Conservation (phyloP, 2,329 filamentous ascomycete genomes). For the Colletotrichum sp. region DNA sequence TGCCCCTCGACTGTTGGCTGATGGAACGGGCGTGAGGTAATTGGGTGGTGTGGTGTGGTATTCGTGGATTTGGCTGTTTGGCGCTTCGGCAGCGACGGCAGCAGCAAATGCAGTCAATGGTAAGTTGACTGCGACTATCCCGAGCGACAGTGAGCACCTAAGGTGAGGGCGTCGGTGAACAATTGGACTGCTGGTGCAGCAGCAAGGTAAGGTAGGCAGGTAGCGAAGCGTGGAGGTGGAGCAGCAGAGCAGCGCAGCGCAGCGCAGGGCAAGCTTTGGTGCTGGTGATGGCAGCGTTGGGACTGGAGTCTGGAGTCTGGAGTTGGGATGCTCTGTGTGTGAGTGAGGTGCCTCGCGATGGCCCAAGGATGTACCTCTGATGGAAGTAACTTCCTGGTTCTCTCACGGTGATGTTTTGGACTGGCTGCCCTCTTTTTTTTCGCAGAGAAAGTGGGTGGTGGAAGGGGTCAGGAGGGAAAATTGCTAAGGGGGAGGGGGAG, state of each 20-base stretch:
- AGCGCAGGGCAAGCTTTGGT: not conserved
- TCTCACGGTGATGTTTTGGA: conserved; percentile 41
- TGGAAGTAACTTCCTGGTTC: conserved; percentile 45
- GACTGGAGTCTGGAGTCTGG: not conserved
- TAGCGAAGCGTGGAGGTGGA: not conserved
- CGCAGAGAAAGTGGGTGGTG: conserved; percentile 18
- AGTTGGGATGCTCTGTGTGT: conserved; percentile 7
- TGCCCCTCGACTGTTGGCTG: not conserved
- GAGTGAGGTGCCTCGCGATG: conserved; percentile 1
- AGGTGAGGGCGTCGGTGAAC: not conserved
- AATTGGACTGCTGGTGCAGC: not conserved
- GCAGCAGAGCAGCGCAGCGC: not conserved
- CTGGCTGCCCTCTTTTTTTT: conserved; percentile 37
- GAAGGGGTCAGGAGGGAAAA: conserved; percentile 20
- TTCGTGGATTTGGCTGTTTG: not conserved
- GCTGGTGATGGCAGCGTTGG: not conserved
- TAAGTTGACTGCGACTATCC: not conserved
- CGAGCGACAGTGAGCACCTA: not conserved
- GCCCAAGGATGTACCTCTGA: conserved; percentile 39
- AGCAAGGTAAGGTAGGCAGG: not conserved
- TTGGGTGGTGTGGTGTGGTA: not conserved
- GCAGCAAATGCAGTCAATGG: not conserved
- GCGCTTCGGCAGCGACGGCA: not conserved
- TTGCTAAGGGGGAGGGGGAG: conserved; percentile 14
- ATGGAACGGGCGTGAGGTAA: not conserved